Percentiles rank a stretch among this genome's conserved stretches.
Conservation (phyloP, 257 asterid genomes). For the Solanum rostratum region DNA sequence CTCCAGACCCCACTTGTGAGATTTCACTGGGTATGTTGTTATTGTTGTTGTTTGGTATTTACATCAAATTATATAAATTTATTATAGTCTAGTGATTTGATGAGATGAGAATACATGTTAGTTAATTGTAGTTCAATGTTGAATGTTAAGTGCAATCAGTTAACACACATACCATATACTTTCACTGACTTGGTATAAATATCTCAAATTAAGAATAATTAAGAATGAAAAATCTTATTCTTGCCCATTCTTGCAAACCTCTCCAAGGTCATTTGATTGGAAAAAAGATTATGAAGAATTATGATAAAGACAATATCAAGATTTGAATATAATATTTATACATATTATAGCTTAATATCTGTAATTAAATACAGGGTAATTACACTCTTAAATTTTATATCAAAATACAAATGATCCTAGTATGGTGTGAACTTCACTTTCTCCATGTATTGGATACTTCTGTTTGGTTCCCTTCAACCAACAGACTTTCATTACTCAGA, state of each 20-base stretch:
- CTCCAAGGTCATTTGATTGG: neutral
- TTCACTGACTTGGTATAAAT: neutral
- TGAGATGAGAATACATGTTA: neutral
- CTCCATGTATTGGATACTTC: no score
- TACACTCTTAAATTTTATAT: no score
- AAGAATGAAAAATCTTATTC: neutral
- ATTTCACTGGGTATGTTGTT: no score
- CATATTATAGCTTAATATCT: neutral
- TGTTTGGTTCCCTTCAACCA: no score
- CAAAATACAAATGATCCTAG: no score
- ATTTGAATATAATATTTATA: neutral
- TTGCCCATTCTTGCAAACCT: neutral
- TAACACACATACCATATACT: neutral
- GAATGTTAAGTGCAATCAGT: neutral
- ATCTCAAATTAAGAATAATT: neutral
- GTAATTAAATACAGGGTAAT: neutral
- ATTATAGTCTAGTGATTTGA: neutral
- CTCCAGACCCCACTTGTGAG: no score
- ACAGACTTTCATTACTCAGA: no score
- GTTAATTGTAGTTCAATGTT: neutral
- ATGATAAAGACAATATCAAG: neutral
- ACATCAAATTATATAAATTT: neutral
- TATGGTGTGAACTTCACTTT: neutral
- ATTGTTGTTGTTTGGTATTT: neutral
- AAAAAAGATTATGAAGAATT: neutral